Evolutionary conservation across 768 basidiomycete species (phyloP), one percentile per base, ranked within the genome.

Genomic region (Porphyrellus cyaneotinctus): DNA sequence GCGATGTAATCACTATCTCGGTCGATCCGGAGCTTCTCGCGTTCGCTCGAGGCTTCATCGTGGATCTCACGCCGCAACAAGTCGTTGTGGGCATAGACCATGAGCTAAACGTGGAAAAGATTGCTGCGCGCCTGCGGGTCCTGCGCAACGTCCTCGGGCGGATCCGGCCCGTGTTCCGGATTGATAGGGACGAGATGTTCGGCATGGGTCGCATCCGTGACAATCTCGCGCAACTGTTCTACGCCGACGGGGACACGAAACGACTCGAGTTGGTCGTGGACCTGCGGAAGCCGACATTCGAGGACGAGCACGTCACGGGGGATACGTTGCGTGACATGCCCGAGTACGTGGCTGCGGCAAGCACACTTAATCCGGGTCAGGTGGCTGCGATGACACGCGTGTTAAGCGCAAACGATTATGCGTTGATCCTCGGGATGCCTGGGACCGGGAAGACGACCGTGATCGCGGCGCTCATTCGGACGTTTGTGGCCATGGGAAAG

Each of bases 391-490:
- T 95, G 67, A 68, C 71, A 20, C 88, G 84, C 60, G 90, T 87
- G 3, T 66, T 98, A 23, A 72, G 77, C 7, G 92, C 97, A 2
- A 74, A 81, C 52, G 94, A 99, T 67, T 99, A 97, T 65, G 87
- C 95, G 1, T 72, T 98, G 51, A 81, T 99, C 24, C 76, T 98
- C 8, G 97, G 97, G 15, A 97, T 98, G 97, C 97, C 97, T 9
- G 97, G 97, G 1, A 98, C 95, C 5, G 95, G 97, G 9, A 99
- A 99, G 72, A 97, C 95, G 38, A 95, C 93, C 1, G 88, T 97
- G 5, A 88, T 97, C 55, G 91, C 90, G 1, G 85, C 91, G 30
- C 79, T 97, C 43, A 94, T 98, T 64, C 79, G 82, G 61, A 79
- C 79, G 43, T 71, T 98, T 14, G 91, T 94, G 2, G 78, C 70